These are phyloP conservation scores for Cyclospora cayetanensis DNA, from an alignment of 169 alveolate species.

Conservation along the genomic window DNA sequence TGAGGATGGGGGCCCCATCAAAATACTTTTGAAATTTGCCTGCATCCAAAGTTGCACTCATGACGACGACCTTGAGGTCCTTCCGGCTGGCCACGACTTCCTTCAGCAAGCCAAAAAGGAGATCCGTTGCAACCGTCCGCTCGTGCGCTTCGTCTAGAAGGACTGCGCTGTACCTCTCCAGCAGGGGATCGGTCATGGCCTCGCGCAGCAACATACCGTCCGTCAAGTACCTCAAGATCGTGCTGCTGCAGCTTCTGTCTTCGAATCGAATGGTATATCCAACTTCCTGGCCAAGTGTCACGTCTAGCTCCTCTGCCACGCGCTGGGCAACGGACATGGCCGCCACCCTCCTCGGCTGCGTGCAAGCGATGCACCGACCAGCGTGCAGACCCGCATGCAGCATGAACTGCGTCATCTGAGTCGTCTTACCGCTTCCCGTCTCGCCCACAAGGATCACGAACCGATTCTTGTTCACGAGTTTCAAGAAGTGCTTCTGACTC, in stretches of 20 bases:
- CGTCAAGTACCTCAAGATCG: constrained; percentile 96
- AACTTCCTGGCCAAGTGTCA: constrained; percentile 84
- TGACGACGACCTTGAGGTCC: constrained; percentile 94
- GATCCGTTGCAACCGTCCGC: constrained; percentile 97
- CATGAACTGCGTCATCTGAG: constrained; percentile 97
- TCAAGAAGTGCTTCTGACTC: constrained; percentile 85
- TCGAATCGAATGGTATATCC: constrained; percentile 99
- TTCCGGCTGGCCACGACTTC: constrained; percentile 89
- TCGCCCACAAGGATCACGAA: constrained; percentile 92
- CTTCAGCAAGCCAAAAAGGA: constrained; percentile 96
- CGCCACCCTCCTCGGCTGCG: constrained; percentile 99
- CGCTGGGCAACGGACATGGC: constrained; percentile 99
- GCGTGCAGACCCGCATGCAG: constrained; percentile 83
- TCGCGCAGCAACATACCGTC: constrained; percentile 98
- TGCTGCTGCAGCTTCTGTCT: constrained; percentile 90
- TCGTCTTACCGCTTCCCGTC: constrained; percentile 99
- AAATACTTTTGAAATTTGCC: constrained; percentile 88
- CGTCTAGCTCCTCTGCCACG: constrained; percentile 98
- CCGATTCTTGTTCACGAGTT: constrained; percentile 83
- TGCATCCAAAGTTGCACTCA: constrained; percentile 98
- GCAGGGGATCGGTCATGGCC: constrained; percentile 93
- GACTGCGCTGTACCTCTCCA: constrained; percentile 90
- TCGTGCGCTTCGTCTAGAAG: constrained; percentile 99
- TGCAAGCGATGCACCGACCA: constrained; percentile 93
- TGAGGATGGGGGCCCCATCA: constrained; percentile 95